These are phyloP conservation scores for Blastomyces parvus DNA, from an alignment of 2,329 filamentous ascomycete genomes.

Conservation along the genomic window DNA sequence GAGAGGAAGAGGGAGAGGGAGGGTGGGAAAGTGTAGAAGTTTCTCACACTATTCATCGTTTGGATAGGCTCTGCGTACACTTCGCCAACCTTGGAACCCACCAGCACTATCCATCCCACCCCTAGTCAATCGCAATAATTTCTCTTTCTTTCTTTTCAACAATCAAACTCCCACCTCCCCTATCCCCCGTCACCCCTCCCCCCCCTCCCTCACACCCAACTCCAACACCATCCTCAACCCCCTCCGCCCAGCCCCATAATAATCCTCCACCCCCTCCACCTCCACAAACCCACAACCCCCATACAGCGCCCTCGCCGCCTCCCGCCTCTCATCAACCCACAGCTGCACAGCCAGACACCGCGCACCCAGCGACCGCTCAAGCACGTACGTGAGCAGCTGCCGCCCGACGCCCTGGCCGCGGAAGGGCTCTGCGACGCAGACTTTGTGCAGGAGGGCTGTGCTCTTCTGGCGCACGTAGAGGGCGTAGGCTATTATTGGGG, in stretches of 20 bases:
- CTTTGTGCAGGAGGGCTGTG: slow-evolving; percentile 42
- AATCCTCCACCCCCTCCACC: slow-evolving; percentile 39
- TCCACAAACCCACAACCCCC: slow-evolving; percentile 38
- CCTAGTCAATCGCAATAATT: no score
- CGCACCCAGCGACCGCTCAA: slow-evolving; percentile 30
- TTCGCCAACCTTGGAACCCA: no score
- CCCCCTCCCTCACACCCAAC: no score
- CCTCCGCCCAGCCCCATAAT: slow-evolving; percentile 42
- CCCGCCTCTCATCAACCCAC: slow-evolving; percentile 44
- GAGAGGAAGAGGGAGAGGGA: no score
- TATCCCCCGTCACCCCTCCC: no score
- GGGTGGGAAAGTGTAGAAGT: no score
- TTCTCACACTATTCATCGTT: no score
- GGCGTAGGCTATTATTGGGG: slow-evolving; percentile 37
- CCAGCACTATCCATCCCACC: no score
- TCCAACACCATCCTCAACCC: slow-evolving; percentile 39
- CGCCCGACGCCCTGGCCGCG: slow-evolving; percentile 41
- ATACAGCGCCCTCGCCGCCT: slow-evolving; percentile 40
- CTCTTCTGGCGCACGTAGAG: slow-evolving; percentile 40
- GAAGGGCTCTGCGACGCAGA: slow-evolving; percentile 41
- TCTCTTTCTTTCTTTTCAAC: no score
- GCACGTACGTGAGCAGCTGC: slow-evolving; percentile 34
- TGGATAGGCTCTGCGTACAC: no score
- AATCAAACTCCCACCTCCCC: no score
- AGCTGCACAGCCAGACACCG: slow-evolving; percentile 39